These are phyloP conservation scores for Leucocoprinus leucothites DNA, from an alignment of 768 basidiomycete species.

Conservation along the genomic window DNA sequence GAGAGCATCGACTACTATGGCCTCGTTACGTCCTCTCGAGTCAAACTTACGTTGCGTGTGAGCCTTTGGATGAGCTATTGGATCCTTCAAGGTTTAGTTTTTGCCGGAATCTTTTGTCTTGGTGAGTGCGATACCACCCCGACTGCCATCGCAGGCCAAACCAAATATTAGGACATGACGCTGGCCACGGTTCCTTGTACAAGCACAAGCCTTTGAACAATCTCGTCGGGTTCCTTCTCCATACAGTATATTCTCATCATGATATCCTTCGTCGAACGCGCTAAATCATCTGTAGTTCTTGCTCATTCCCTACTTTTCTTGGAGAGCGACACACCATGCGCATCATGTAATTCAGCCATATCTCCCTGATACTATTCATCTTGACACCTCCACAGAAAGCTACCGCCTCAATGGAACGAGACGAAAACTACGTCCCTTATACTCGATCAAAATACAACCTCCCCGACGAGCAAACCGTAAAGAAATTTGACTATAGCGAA, in stretches of 20 bases:
- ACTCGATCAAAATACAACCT: slow-evolving; percentile 37
- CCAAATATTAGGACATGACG: slow-evolving; percentile 37
- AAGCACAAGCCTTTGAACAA: slow-evolving; percentile 35
- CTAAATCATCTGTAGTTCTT: slow-evolving; percentile 37
- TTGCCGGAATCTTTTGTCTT: slow-evolving; percentile 51
- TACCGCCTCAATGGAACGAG: slow-evolving; percentile 71
- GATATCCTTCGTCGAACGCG: neutral
- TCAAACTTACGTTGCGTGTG: slow-evolving; percentile 27
- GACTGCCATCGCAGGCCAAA: no score
- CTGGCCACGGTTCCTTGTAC: slow-evolving; percentile 41
- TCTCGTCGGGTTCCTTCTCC: slow-evolving; percentile 45
- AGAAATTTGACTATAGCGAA: slow-evolving; percentile 41
- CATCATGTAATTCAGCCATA: slow-evolving; percentile 48
- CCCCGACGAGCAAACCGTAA: slow-evolving; percentile 34
- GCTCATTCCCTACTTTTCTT: slow-evolving; percentile 59
- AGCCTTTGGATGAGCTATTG: slow-evolving; percentile 46
- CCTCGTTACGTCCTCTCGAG: slow-evolving; percentile 26
- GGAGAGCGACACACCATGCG: slow-evolving; percentile 66
- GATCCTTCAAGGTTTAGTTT: slow-evolving; percentile 49
- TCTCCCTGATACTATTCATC: neutral
- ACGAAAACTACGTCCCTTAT: slow-evolving; percentile 72
- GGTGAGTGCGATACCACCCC: no score
- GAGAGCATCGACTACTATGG: slow-evolving; percentile 38
- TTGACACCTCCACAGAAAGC: slow-evolving; percentile 54
- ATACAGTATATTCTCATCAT: slow-evolving; percentile 31